These are phyloP conservation scores for Chaetoscypha palmicola DNA, from an alignment of 2,329 filamentous ascomycete species.

Conservation along the genomic window DNA sequence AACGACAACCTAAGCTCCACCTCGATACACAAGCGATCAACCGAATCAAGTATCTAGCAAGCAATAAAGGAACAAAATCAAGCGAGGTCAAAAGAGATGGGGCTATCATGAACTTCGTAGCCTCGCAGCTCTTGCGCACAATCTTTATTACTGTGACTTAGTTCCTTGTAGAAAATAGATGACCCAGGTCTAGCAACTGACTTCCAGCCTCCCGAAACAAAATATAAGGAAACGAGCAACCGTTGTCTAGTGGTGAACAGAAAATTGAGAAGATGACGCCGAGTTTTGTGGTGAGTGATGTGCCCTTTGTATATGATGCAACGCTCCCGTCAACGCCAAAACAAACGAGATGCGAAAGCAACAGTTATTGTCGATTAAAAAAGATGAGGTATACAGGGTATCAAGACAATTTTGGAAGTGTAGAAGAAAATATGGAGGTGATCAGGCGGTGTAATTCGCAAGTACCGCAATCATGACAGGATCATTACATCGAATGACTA, in stretches of 20 bases:
- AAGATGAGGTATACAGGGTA: slow-evolving; percentile 27
- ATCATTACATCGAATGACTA: slow-evolving; percentile 24
- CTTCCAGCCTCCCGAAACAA: background rate
- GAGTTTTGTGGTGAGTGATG: background rate
- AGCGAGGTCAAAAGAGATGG: background rate
- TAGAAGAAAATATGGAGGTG: slow-evolving; percentile 6
- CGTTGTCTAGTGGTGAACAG: background rate
- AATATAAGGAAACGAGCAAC: background rate
- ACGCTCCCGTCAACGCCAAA: background rate
- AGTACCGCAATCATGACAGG: background rate
- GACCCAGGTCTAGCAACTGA: too few species aligned
- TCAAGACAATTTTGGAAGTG: slow-evolving; percentile 18
- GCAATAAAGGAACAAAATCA: too few species aligned
- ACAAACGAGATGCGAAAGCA: background rate
- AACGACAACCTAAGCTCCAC: too few species aligned
- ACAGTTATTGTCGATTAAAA: slow-evolving; percentile 5
- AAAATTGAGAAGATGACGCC: background rate
- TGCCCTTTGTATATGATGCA: background rate
- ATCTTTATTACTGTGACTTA: background rate
- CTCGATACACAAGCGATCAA: too few species aligned
- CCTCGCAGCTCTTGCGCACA: slow-evolving; percentile 1
- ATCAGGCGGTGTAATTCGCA: background rate
- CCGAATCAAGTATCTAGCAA: too few species aligned
- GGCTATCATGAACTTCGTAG: background rate
- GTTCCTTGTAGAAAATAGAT: background rate